Conservation (phyloP, 148 eudicot genomes). For the Chenopodium quinoa region DNA sequence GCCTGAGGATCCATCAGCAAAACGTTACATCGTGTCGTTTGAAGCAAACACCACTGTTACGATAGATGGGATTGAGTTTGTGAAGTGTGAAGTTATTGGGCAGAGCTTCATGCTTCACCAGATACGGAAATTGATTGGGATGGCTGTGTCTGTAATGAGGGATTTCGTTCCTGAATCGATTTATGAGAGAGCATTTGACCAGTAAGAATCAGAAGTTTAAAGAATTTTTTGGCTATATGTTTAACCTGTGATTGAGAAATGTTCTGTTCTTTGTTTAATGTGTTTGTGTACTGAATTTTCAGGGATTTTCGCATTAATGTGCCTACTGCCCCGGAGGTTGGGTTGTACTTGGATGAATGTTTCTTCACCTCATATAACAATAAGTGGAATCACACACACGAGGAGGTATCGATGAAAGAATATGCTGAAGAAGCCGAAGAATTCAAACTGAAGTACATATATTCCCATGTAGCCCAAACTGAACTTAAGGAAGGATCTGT, state of each 20-base stretch:
- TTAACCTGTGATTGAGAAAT: not conserved
- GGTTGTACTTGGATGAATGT: conserved; percentile 88
- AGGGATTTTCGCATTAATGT: conserved; percentile 70
- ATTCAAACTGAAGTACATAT: conserved; percentile 73
- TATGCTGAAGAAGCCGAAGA: conserved; percentile 76
- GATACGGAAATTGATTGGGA: conserved; percentile 84
- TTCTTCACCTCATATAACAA: conserved; percentile 82
- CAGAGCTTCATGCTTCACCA: conserved; percentile 99
- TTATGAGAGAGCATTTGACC: conserved; percentile 54
- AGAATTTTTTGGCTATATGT: not conserved
- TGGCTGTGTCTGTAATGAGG: conserved; percentile 86
- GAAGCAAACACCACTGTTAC: conserved; percentile 56
- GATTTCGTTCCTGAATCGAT: conserved; percentile 66
- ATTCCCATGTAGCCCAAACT: conserved; percentile 71
- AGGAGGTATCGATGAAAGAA: conserved; percentile 77
- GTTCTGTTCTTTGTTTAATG: not conserved
- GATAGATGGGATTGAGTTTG: conserved; percentile 79
- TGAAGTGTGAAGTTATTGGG: conserved; percentile 91
- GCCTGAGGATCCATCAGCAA: conserved; percentile 87
- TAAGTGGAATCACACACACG: conserved; percentile 70
- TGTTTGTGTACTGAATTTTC: conserved; percentile 15
- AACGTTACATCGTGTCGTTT: conserved; percentile 73
- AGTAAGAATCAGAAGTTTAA: conserved; percentile 38
- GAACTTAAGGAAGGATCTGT: conserved; percentile 77
- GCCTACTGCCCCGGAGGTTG: conserved; percentile 97